Percentiles rank a stretch among this genome's conserved stretches.
phyloP scores from a whole-genome alignment of 2,329 filamentous ascomycete genomes.

The Grosmannia clavigera region DNA sequence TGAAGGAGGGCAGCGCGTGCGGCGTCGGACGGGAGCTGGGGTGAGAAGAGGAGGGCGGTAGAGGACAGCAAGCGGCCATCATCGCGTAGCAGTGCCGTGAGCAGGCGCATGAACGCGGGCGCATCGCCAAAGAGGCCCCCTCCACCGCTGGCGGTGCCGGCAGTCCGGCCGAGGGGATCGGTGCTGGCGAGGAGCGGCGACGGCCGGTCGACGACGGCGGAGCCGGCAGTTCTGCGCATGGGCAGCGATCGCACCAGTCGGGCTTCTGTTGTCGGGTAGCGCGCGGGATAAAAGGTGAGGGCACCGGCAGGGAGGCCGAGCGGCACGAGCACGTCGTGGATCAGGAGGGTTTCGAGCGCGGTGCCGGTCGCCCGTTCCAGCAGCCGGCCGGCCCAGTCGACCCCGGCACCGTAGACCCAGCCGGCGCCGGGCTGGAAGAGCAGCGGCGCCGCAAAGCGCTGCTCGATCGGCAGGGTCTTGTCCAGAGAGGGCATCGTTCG shows the following conservation, averaged over 20 bases:
- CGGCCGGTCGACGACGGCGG: conserved; percentile 5
- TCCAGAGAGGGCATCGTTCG: neutral
- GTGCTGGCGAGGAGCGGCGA: neutral
- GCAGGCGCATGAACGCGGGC: conserved; percentile 29
- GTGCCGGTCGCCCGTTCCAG: conserved; percentile 6
- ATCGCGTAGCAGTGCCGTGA: conserved; percentile 32
- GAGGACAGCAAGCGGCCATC: conserved; percentile 34
- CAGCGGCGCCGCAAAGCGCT: conserved; percentile 8
- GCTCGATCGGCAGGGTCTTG: conserved; percentile 3
- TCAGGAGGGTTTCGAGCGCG: conserved; percentile 9
- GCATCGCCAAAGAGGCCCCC: conserved; percentile 23
- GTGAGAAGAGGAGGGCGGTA: conserved; percentile 30
- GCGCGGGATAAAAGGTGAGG: conserved; percentile 10
- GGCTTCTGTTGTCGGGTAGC: conserved; percentile 6
- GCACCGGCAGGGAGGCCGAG: conserved; percentile 9
- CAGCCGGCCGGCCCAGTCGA: conserved; percentile 12
- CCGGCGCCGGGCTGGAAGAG: conserved; percentile 11
- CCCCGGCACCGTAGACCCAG: conserved; percentile 11
- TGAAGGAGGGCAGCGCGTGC: conserved; percentile 15
- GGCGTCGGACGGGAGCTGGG: conserved; percentile 25
- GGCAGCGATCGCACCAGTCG: conserved; percentile 10
- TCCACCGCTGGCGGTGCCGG: conserved; percentile 17
- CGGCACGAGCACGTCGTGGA: conserved; percentile 8
- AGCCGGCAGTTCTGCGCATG: conserved; percentile 2
- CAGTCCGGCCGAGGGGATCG: neutral